phyloP scores from a whole-genome alignment of 768 basidiomycete species.

The Phanerodontia chrysosporium region DNA sequence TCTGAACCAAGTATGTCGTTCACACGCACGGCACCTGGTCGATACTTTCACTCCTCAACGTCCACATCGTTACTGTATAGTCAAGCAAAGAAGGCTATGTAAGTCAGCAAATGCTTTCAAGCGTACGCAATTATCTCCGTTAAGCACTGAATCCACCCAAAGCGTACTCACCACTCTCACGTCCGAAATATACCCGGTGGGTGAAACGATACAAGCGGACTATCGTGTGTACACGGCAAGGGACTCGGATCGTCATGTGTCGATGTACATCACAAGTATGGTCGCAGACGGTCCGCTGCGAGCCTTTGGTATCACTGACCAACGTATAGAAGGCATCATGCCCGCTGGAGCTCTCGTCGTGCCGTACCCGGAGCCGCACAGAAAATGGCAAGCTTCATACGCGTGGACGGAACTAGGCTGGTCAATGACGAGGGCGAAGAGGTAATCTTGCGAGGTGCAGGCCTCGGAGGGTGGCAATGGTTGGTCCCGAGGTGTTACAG shows the following conservation, averaged over 20 bases:
- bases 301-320: neutral
- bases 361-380: neutral
- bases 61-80: no score
- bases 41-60: no score
- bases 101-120: neutral
- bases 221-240: neutral
- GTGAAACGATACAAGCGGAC: neutral
- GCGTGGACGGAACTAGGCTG: constrained; percentile 55
- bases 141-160: neutral
- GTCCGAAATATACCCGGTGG: neutral
- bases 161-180: neutral
- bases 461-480: constrained; percentile 88
- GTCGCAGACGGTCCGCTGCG: neutral
- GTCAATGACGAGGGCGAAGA: constrained; percentile 54
- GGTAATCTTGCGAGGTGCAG: constrained; percentile 65
- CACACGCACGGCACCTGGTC: neutral
- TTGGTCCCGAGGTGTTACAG: constrained; percentile 34
- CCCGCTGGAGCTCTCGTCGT: neutral
- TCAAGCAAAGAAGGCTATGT: no score
- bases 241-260: neutral
- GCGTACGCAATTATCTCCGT: neutral
- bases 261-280: neutral
- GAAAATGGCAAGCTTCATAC: constrained; percentile 45
- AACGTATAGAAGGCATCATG: neutral
- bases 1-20: neutral